phyloP scores from a whole-genome alignment of 352 stramenopile species.

The Phytophthora foliorum region DNA sequence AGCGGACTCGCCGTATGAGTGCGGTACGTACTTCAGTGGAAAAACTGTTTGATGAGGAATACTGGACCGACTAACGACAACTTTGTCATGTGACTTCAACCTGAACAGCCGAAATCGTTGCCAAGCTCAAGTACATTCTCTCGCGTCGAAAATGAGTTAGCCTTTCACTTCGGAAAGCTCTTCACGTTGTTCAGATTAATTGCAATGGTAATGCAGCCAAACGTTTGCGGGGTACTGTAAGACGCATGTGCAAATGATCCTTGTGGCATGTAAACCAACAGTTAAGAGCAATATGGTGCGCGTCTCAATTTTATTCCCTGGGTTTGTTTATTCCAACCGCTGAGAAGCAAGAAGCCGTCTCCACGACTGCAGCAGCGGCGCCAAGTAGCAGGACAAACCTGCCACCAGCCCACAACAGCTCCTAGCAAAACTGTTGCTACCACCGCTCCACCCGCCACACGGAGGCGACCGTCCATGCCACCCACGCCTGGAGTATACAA shows the following conservation, averaged over 20 bases:
- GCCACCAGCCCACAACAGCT: conserved; percentile 28
- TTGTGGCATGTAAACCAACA: conserved; percentile 1
- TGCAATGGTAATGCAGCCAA: no score
- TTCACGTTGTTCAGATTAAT: neutral
- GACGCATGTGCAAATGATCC: neutral
- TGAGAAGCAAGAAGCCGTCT: conserved; percentile 34
- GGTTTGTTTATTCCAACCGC: conserved; percentile 55
- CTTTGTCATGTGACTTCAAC: conserved; percentile 20
- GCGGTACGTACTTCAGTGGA: conserved; percentile 56
- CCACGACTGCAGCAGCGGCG: conserved; percentile 30
- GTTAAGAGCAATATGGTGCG: conserved; percentile 64
- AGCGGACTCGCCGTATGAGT: conserved; percentile 91
- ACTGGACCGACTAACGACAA: conserved; percentile 9
- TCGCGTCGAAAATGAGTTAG: conserved; percentile 74
- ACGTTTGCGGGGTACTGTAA: no score
- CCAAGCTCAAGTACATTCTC: conserved; percentile 93
- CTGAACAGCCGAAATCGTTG: conserved; percentile 84
- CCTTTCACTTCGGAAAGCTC: neutral
- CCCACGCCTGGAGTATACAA: conserved; percentile 38
- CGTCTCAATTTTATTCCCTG: conserved; percentile 89
- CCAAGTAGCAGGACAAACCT: conserved; percentile 24
- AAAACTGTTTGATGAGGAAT: neutral
- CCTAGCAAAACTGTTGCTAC: conserved; percentile 35
- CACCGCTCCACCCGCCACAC: conserved; percentile 14
- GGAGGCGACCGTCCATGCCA: conserved; percentile 10